A percentile compares a stretch with the other conserved stretches of the same genome.
These are phyloP conservation scores for Acrocalymma vagum DNA, from an alignment of 2,329 filamentous ascomycete genomes.

Conservation along the genomic window DNA sequence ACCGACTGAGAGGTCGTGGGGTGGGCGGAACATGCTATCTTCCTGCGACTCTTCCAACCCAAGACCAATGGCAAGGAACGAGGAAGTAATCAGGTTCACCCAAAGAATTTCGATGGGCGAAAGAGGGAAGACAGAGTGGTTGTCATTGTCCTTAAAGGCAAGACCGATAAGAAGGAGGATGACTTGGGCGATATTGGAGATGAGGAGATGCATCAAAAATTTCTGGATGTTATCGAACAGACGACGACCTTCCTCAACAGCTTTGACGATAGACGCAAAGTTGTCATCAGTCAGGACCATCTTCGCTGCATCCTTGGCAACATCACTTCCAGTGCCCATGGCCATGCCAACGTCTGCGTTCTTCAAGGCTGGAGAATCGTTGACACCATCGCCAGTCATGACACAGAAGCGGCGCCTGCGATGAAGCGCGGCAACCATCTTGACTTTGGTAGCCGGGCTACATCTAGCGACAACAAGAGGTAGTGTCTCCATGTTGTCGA, in stretches of 20 bases:
- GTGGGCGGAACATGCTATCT: slow-evolving; percentile 57
- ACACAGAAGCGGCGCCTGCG: slow-evolving; percentile 48
- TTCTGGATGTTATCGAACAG: slow-evolving; percentile 54
- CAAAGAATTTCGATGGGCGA: slow-evolving; percentile 58
- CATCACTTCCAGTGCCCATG: slow-evolving; percentile 52
- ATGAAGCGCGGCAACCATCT: slow-evolving; percentile 55
- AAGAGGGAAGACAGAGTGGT: slow-evolving; percentile 55
- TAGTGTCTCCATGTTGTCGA: slow-evolving; percentile 51
- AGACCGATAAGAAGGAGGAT: slow-evolving; percentile 57
- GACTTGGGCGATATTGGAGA: slow-evolving; percentile 58
- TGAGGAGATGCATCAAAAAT: slow-evolving; percentile 59
- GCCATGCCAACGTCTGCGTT: slow-evolving; percentile 53
- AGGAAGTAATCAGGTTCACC: slow-evolving; percentile 58
- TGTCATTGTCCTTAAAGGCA: slow-evolving; percentile 54
- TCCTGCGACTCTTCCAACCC: slow-evolving; percentile 56
- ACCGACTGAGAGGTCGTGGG: slow-evolving; percentile 51
- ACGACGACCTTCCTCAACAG: slow-evolving; percentile 50
- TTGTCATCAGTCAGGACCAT: slow-evolving; percentile 53
- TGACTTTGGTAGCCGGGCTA: slow-evolving; percentile 56
- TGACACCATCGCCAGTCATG: slow-evolving; percentile 55
- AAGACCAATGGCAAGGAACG: slow-evolving; percentile 57
- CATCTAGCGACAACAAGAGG: slow-evolving; percentile 57
- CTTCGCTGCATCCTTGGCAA: slow-evolving; percentile 51
- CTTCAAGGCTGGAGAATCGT: slow-evolving; percentile 51
- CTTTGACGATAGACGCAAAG: slow-evolving; percentile 52